Base-by-base conservation (phyloP, 805 yeast species). In the Myxozyma nipponensis region DNA sequence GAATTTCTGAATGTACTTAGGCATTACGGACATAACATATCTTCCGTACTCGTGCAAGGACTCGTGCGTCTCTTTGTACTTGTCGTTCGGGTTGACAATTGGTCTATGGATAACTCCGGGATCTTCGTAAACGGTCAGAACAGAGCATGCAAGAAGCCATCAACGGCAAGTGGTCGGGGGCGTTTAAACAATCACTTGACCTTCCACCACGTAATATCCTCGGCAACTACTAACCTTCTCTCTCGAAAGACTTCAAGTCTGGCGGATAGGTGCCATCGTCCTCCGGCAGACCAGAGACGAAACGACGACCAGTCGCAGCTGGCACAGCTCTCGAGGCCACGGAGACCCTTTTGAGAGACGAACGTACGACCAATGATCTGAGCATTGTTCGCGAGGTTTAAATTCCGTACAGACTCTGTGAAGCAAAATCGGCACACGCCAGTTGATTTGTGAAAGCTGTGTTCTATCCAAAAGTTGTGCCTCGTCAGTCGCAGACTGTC, bases 1-100 rank as follows among this genome's bases (percentile, higher is more conserved):
- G 62, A 86, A 87, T 67, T 84, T 84, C 71, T 87, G 95, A 56
- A 87, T 77, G 64, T 72, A 85, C 68, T 86, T 87, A 42, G 95
- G 95, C 71, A 87, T 65, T 56, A 86, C 78, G 6, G 86, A 76
- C 77, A 84, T 83, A 58, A 87, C 67, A 65, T 87, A 87, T 49
- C 79, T 77, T 24, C 95, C 95, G 68, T 84, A 87, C 28, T 54
- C 58, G 42, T 54, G 58, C 32, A 55, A 46, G 42, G 23, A 36
- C 47, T 55, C 58, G 49, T 44, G 45, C n/a, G 54, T 52, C 44
- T 77, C 85, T 62, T 72, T 72, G 70, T 81, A 85, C 65, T 80
- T 76, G 58, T 86, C 95, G 6, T 10, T 7, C 39, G 95, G 95
- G 71, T 87, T 85, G 54, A 77, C 80, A 52, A 84, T 66, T 15